Conservation (phyloP, 306 rosid species). For the Vicia sativa region DNA sequence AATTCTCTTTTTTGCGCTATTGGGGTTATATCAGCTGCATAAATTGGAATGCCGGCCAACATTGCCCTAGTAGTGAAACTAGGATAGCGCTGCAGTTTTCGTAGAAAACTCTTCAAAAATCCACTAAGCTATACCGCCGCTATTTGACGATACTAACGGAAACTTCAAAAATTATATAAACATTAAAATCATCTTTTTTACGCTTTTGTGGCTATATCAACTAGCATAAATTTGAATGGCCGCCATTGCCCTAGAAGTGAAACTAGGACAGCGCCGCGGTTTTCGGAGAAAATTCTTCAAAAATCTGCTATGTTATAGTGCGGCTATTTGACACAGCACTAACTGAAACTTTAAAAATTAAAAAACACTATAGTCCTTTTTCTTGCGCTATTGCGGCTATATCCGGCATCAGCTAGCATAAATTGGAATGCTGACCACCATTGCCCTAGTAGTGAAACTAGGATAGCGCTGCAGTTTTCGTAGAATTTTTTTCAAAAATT, state of each 20-base stretch:
- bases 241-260: background rate
- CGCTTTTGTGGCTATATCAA: background rate
- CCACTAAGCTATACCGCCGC: background rate
- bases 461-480: too few species aligned
- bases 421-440: too few species aligned
- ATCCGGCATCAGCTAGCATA: too few species aligned
- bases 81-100: background rate
- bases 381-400: too few species aligned
- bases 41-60: background rate
- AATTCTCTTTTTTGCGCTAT: background rate
- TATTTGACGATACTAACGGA: background rate
- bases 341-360: too few species aligned
- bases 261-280: background rate
- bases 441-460: too few species aligned
- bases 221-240: background rate
- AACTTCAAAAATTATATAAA: too few species aligned
- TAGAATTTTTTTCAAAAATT: too few species aligned
- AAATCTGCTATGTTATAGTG: background rate
- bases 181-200: too few species aligned
- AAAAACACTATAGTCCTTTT: too few species aligned
- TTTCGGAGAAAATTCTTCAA: background rate
- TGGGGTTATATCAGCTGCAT: background rate
- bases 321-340: too few species aligned
- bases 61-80: background rate
- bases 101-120: background rate